Conservation (phyloP, 345 rosid species). For the Stellera chamaejasme region DNA sequence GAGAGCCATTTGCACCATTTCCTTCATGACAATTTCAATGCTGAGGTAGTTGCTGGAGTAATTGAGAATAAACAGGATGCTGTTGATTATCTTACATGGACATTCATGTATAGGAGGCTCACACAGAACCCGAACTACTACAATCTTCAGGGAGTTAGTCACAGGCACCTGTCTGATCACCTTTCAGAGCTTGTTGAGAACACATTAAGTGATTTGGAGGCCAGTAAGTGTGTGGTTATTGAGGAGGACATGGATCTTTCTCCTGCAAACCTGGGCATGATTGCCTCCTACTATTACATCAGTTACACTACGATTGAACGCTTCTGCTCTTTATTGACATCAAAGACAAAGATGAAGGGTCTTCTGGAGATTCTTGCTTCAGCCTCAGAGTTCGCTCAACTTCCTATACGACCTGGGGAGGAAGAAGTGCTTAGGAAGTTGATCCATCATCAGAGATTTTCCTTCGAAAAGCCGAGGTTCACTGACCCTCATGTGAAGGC, state of each 20-base stretch:
- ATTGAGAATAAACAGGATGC: slow-evolving; percentile 94
- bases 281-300: slow-evolving; percentile 80
- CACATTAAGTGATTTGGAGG: slow-evolving; percentile 68
- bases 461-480: slow-evolving; percentile 73
- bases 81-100: slow-evolving; percentile 93
- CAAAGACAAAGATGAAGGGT: slow-evolving; percentile 92
- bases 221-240: slow-evolving; percentile 64
- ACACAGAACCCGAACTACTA: slow-evolving; percentile 93
- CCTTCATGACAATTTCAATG: slow-evolving; percentile 83
- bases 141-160: slow-evolving; percentile 91
- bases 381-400: slow-evolving; percentile 76
- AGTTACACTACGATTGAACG: slow-evolving; percentile 87
- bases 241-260: slow-evolving; percentile 85
- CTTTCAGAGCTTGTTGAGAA: slow-evolving; percentile 92
- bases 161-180: slow-evolving; percentile 96
- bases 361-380: slow-evolving; percentile 81
- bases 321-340: slow-evolving; percentile 71
- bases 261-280: slow-evolving; percentile 79
- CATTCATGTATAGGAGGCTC: slow-evolving; percentile 89
- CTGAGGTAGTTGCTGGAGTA: slow-evolving; percentile 75
- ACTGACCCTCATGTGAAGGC: slow-evolving; percentile 87
- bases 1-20: slow-evolving; percentile 90
- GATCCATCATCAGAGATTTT: slow-evolving; percentile 85
- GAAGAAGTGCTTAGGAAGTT: slow-evolving; percentile 72
- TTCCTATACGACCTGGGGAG: slow-evolving; percentile 83